Evolutionary conservation across 1,284 basidiomycete species (phyloP).

Genomic region (Xanthoconium separans): DNA sequence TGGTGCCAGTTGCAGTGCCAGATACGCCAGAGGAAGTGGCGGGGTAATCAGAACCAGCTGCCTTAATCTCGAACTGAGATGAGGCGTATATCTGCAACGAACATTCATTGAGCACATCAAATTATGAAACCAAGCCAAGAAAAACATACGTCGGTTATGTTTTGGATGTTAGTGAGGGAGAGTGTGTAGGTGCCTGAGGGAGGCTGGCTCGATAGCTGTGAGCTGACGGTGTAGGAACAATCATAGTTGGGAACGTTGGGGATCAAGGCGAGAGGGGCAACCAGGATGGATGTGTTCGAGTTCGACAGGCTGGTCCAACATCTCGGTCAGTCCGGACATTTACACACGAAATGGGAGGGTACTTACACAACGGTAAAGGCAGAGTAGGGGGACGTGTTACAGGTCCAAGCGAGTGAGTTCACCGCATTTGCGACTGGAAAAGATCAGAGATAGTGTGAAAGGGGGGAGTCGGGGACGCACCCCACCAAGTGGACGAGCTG

Average conservation of each 20-base stretch:
- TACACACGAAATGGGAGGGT: background rate
- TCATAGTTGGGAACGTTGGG: constrained; percentile 54
- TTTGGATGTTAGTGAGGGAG: constrained; percentile 55
- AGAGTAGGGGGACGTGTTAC: constrained; percentile 33
- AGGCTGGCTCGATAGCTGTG: constrained; percentile 43
- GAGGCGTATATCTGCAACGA: constrained; percentile 56
- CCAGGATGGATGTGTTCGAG: constrained; percentile 35
- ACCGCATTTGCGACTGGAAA: constrained; percentile 32
- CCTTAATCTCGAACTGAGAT: constrained; percentile 65
- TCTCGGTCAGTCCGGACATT: constrained; percentile 8
- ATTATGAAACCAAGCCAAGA: background rate
- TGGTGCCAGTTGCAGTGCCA: constrained; percentile 23
- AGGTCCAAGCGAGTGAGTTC: constrained; percentile 45
- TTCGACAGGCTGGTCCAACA: constrained; percentile 39
- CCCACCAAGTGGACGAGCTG: constrained; percentile 44
- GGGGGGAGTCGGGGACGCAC: constrained; percentile 32
- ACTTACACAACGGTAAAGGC: constrained; percentile 45
- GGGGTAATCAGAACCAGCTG: constrained; percentile 62
- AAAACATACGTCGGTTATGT: constrained; percentile 50
- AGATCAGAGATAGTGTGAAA: background rate
- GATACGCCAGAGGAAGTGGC: constrained; percentile 32
- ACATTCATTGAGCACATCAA: background rate
- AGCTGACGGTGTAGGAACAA: constrained; percentile 56
- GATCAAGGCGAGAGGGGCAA: constrained; percentile 42
- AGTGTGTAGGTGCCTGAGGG: constrained; percentile 55